Base-by-base conservation (phyloP, 345 rosid genomes). In the Geranium brycei region DNA sequence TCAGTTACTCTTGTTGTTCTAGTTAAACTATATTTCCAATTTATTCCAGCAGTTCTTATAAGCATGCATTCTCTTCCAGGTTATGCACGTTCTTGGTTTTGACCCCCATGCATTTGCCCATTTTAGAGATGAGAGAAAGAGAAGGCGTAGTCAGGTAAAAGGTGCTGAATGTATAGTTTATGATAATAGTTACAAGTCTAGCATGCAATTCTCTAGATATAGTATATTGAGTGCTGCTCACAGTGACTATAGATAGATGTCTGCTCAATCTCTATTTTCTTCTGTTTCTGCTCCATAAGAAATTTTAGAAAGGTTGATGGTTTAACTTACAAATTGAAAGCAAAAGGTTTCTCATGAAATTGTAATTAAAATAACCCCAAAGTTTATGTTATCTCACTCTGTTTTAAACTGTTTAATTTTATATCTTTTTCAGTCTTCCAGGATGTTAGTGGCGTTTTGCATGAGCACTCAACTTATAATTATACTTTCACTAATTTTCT, bases 31-130 rank as follows among this genome's bases (percentile, higher is more conserved):
- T n/a, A n/a, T n/a, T n/a, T n/a, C n/a, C n/a, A n/a, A n/a, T n/a
- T n/a, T n/a, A n/a, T n/a, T n/a, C n/a, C n/a, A n/a, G n/a, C n/a
- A n/a, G n/a, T n/a, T n/a, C 53, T 67, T 17, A 69, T 66, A 57
- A n/a, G 18, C 64, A 4, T 61, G 17, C 17, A 70, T 65, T 59
- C 11, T 58, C 51, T 71, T 73, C 62, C 82, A 87, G 95, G 99
- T 95, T 69, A 95, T 91, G 99, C 99, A 95, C 60, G 99, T 95
- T 75, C 95, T 95, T 68, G 99, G 99, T 51, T 95, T 91, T 81
- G 99, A 95, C 77, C 99, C 96, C 0, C 99, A 95, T 72, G 99
- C 99, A 63, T 95, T 95, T 78, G 80, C 97, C 32, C 99, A 95
- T 74, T 95, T 91, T 79, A 85, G 97, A 78, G 99, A 95, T 72